Evolutionary conservation across 1,284 basidiomycete genomes (phyloP), one percentile per base, ranked within the genome.

Genomic region (Microstroma glucosiphilum): DNA sequence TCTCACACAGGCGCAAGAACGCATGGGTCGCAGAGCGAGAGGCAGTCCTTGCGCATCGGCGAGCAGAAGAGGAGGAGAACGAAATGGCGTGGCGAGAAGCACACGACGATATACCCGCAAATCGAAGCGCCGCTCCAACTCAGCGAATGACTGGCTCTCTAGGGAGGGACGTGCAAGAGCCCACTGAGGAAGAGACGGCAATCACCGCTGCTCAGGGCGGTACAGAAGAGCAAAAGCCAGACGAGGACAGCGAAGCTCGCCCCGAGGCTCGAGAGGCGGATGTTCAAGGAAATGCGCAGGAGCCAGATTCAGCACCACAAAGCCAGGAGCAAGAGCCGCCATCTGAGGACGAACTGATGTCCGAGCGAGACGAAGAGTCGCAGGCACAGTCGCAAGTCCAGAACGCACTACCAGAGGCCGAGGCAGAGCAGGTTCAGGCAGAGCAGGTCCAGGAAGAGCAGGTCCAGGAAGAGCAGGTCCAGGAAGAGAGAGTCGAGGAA

Each of bases 21-120:
- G 3, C 43, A 4, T 48, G 43, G 43, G 21, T 48, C 17, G 43
- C 15, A 21, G 17, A 48, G 43, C 15, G 43, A 21, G 43, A 48
- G 21, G 21, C 15, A 3, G 51, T 21, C 19, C 51, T 21, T 25
- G 51, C 51, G 8, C 13, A 15, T 17, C 25, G 51, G 8, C 19
- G 25, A 25, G 51, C n/a, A 54, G 51, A 54, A 25, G 51, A 54
- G 51, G 51, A 26, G n/a, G 51, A 54, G 17, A 54, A 23, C 7
- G 51, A 54, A 26, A 25, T 23, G 51, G 51, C 25, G 2, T 54
- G 51, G 51, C 13, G 25, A 25, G 51, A 54, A 25, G 21, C 26
- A 25, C 51, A 54, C 21, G 51, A 25, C 43, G 43, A 48, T 3
- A 21, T 21, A 17, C 43, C 15, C 43, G 43, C 21, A 6, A 21